Percentiles rank a stretch among this genome's conserved stretches.
Conservation (phyloP, 1,284 basidiomycete genomes). For the Cutaneotrichosporon mucoides region DNA sequence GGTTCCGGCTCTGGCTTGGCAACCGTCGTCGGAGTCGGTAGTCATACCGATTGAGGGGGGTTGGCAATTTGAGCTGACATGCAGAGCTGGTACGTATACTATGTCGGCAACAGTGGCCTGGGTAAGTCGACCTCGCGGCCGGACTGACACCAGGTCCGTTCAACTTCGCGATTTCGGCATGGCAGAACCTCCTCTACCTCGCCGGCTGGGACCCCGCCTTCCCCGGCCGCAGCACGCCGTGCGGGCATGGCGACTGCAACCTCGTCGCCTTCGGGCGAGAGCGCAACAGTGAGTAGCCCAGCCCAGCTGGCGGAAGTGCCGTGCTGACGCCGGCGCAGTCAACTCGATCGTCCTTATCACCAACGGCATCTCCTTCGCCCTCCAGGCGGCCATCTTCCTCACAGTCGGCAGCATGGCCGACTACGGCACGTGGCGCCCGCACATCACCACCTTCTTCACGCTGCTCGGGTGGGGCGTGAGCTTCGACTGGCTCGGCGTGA, state of each 20-base stretch:
- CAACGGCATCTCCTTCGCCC: constrained; percentile 24
- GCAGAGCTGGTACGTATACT: constrained; percentile 43
- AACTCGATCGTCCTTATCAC: constrained; percentile 26
- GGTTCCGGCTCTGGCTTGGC: not conserved
- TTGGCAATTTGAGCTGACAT: not conserved
- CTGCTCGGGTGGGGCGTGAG: constrained; percentile 73
- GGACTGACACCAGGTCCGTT: constrained; percentile 31
- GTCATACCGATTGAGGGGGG: too few species aligned
- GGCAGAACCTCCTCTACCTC: constrained; percentile 43
- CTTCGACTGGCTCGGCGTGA: constrained; percentile 44
- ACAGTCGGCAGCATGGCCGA: constrained; percentile 24
- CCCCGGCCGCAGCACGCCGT: constrained; percentile 28
- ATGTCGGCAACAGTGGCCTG: constrained; percentile 44
- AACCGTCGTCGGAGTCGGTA: too few species aligned
- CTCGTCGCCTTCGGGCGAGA: constrained; percentile 33
- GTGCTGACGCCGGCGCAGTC: constrained; percentile 6
- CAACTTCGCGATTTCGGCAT: constrained; percentile 45
- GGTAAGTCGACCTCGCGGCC: constrained; percentile 16
- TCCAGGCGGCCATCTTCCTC: constrained; percentile 23
- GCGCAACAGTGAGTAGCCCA: constrained; percentile 27
- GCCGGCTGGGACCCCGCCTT: constrained; percentile 43
- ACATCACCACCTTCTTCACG: constrained; percentile 60
- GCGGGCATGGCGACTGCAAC: constrained; percentile 29
- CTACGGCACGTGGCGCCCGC: constrained; percentile 28
- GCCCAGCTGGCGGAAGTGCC: not conserved